A percentile compares a stretch with the other conserved stretches of the same genome.
Evolutionary conservation across 495 filamentous ascomycete species (phyloP).

Genomic region (Darksidea phi): DNA sequence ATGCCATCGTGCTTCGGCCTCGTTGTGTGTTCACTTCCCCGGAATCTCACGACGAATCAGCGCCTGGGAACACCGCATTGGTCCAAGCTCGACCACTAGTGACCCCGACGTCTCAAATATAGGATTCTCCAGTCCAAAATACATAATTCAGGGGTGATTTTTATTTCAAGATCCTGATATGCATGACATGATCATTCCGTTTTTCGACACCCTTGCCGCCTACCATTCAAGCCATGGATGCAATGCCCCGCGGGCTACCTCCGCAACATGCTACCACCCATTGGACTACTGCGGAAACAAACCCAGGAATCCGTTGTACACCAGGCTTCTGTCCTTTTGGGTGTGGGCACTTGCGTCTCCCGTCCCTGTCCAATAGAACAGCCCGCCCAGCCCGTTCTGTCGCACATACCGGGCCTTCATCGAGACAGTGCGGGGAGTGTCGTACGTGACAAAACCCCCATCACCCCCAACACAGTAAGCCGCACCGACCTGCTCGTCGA

Average conservation of each 20-base stretch:
- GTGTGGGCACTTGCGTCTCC: slow-evolving; percentile 58
- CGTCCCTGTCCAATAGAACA: slow-evolving; percentile 93
- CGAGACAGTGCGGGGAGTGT: slow-evolving; percentile 79
- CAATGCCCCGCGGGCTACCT: slow-evolving; percentile 7
- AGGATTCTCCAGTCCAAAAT: neutral
- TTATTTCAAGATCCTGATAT: neutral
- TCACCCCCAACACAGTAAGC: slow-evolving; percentile 78
- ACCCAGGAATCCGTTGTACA: slow-evolving; percentile 45
- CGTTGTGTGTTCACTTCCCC: neutral
- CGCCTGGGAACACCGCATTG: neutral
- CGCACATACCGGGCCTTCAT: slow-evolving; percentile 82
- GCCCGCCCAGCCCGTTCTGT: slow-evolving; percentile 70
- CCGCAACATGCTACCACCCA: slow-evolving; percentile 1
- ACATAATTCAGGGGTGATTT: neutral
- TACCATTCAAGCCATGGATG: neutral
- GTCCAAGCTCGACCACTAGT: neutral
- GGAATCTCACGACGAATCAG: neutral
- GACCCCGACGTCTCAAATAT: neutral
- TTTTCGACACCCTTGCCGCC: too few relatives aligned
- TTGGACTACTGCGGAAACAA: slow-evolving; percentile 33
- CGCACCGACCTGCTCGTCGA: slow-evolving; percentile 66
- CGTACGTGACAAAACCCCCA: slow-evolving; percentile 84
- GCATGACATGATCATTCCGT: slow-evolving; percentile 1
- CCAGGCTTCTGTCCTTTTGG: slow-evolving; percentile 58
- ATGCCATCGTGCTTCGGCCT: neutral